Evolutionary conservation across 257 asterid genomes (phyloP), one percentile per base, ranked within the genome.

Genomic region (Nicotiana paniculata): DNA sequence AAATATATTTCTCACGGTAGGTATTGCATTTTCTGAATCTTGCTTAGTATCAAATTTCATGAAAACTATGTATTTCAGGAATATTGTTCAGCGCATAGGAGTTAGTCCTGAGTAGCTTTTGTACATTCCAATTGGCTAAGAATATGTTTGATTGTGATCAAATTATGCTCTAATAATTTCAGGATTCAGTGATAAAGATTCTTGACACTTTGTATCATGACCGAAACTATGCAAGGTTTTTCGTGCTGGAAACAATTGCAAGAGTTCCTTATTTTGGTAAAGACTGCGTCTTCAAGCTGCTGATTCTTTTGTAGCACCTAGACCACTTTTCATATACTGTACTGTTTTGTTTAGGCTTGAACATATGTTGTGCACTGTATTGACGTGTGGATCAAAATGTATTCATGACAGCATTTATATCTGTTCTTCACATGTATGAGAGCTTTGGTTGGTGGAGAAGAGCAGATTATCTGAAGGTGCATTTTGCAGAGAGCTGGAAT

Each of bases 401-500:
- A 55, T 55, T 83, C 76, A 11, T 90, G 85, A 70, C 97, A 96
- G 99, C 99, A 69, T 96, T 96, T 89, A 90, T 94, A 92, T 96
- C 99, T 39, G 97, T 96, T 81, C 92, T 96, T 82, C 99, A 96
- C 90, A 58, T 93, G 97, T 96, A 96, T 32, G 99, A 96, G 90
- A 94, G 90, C 85, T 94, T 96, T 85, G 99, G 99, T 66, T 96
- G 97, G 99, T 96, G 99, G 99, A 93, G 99, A 87, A 88, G 95
- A 77, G 97, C 99, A 9, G 99, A 96, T 86, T 96, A 96, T 89
- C 82, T 96, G 91, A 91, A 96, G 86, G 99, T 94, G 85, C 99
- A 96, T 86, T 96, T 96, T 88, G 99, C 99, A 58, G 99, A 96
- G 90, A 96, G 99, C 90, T 96, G 98, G 98, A 96, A 96, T 85